Conservation (phyloP, 345 rosid species). For the Capsella bursapastoris region DNA sequence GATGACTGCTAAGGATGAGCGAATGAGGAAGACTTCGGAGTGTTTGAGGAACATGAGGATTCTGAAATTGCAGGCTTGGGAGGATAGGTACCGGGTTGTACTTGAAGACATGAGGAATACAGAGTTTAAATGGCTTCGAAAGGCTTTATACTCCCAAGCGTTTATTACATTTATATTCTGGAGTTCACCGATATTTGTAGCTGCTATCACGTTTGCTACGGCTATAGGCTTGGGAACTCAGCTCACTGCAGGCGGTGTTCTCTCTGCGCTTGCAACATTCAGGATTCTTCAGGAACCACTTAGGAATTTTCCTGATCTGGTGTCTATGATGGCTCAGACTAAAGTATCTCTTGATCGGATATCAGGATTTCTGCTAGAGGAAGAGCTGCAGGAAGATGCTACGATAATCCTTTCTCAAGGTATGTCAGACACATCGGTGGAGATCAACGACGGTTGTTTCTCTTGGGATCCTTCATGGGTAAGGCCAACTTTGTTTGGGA, state of each 20-base stretch:
- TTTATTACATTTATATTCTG: not conserved
- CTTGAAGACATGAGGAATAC: not conserved
- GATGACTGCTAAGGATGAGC: not conserved
- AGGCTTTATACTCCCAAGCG: not conserved
- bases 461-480: not conserved
- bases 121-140: not conserved
- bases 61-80: not conserved
- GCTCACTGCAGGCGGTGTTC: not conserved
- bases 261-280: not conserved
- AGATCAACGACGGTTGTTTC: not conserved
- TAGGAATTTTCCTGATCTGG: not conserved
- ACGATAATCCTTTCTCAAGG: not conserved
- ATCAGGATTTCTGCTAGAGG: not conserved
- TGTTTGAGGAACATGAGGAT: not conserved
- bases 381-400: not conserved
- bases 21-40: not conserved
- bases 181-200: not conserved
- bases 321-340: conserved; percentile 1
- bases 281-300: not conserved
- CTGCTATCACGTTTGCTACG: not conserved
- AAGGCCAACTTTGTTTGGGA: not conserved
- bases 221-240: not conserved
- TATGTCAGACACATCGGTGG: not conserved
- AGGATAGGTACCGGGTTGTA: not conserved
- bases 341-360: not conserved